Conservation (phyloP, 768 basidiomycete genomes). For the Mycena epipterygia region DNA sequence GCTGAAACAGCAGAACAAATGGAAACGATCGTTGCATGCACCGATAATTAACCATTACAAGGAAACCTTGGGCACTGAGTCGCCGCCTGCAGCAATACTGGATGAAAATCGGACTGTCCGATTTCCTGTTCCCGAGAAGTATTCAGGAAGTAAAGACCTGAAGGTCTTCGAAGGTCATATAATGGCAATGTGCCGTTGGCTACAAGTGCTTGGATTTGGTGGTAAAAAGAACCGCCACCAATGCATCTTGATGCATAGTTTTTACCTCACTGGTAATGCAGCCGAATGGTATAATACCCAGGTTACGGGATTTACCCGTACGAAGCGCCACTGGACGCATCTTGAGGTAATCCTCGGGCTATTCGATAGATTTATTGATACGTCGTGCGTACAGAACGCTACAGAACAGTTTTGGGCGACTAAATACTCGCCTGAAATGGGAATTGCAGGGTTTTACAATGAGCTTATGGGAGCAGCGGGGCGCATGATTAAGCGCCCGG, state of each 20-base stretch:
- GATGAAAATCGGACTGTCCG: background rate
- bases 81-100: background rate
- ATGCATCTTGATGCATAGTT: background rate
- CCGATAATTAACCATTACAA: background rate
- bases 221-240: background rate
- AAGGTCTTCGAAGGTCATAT: background rate
- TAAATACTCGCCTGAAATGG: background rate
- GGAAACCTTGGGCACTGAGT: background rate
- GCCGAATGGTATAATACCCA: conserved; percentile 7
- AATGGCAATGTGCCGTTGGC: background rate
- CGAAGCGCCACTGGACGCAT: conserved; percentile 12
- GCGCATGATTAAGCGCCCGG: background rate
- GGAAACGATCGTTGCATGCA: background rate
- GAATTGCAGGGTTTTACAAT: conserved; percentile 1
- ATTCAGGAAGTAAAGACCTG: background rate
- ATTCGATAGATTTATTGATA: conserved; percentile 14
- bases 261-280: conserved; percentile 5
- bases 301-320: background rate
- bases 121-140: background rate
- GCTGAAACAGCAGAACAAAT: background rate
- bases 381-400: background rate
- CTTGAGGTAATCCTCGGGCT: conserved; percentile 4
- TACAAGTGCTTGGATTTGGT: background rate
- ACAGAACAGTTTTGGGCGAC: background rate
- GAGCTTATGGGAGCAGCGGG: background rate